phyloP scores from a whole-genome alignment of 1,284 basidiomycete genomes.

The Thelephora terrestris region DNA sequence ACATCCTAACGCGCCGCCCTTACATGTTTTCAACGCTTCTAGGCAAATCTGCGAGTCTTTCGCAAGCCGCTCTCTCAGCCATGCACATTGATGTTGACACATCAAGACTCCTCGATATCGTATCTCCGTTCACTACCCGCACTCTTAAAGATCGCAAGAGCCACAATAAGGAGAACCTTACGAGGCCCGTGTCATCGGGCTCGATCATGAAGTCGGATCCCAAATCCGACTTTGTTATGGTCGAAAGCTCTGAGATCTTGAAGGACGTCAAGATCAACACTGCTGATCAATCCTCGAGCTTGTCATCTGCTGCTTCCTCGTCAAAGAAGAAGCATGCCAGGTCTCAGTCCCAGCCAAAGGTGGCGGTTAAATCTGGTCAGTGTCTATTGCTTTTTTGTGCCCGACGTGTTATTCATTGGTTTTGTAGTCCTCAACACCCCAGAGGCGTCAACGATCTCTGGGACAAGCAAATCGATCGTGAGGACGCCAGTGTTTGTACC shows the following conservation, averaged over 20 bases:
- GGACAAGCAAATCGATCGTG: background rate
- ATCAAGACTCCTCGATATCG: constrained; percentile 31
- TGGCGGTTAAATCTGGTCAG: constrained; percentile 11
- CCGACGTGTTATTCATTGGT: background rate
- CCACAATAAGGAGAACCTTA: constrained; percentile 1
- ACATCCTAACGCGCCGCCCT: background rate
- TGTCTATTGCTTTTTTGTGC: background rate
- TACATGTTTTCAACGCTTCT: constrained; percentile 1
- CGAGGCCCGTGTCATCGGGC: background rate
- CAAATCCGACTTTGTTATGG: background rate
- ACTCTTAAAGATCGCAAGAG: constrained; percentile 7
- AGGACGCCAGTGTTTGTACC: constrained; percentile 11
- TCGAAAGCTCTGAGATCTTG: background rate
- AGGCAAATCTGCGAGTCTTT: constrained; percentile 44
- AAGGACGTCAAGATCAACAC: constrained; percentile 2
- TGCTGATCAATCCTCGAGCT: background rate
- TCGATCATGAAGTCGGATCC: background rate
- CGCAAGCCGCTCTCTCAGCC: constrained; percentile 28
- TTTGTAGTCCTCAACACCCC: background rate
- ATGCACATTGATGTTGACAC: constrained; percentile 38
- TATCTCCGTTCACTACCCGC: constrained; percentile 23
- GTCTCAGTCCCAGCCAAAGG: constrained; percentile 22
- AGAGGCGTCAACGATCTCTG: background rate
- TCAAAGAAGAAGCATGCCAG: constrained; percentile 14
- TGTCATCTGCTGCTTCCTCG: background rate